Evolutionary conservation across 176 grass and related monocot genomes (phyloP), one percentile per base, ranked within the genome.

Genomic region (Ensete glaucum): DNA sequence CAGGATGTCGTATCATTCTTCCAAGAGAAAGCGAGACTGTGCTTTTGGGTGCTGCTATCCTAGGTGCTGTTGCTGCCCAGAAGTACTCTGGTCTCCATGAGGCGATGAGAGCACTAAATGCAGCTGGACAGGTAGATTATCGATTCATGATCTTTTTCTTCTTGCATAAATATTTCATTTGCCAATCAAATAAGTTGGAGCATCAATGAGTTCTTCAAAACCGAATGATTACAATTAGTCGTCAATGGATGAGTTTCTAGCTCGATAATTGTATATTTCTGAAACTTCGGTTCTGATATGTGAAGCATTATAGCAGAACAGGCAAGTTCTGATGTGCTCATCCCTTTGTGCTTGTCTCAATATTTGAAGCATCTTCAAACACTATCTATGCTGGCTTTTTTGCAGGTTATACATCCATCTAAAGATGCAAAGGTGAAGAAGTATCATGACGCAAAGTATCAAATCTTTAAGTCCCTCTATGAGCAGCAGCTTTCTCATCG

Each of bases 71-170:
- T 74, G 95, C 95, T 74, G 88, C 80, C 21, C 91, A 87, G 70
- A 98, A 87, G 68, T 89, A 85, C 79, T 34, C 72, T 3, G 75
- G 88, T 2, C 73, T 98, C 78, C 86, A 70, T 24, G 83, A 86
- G 63, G 90, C 95, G 14, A 98, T 98, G 90, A 91, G 91, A 85
- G 81, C 78, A 9, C 74, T 98, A 76, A 91, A 94, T 89, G 95
- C 90, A 81, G 80, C 90, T 66, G 90, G 95, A 25, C 75, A 91
- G 84, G 90, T 85, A 86, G 71, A 55, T 76, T 3, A 69, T 80
- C 62, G 21, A 24, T 22, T 24, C 2, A 29, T 81, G 12, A 21
- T 66, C 9, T 14, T 52, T 52, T 82, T 8, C 21, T 15, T 71
- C 19, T 70, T 34, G 9, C 13, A 9, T 62, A 20, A 17, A 19